A percentile compares a stretch with the other conserved stretches of the same genome.
phyloP scores from a whole-genome alignment of 208 protist species.

The Trypanosoma scelopori region DNA sequence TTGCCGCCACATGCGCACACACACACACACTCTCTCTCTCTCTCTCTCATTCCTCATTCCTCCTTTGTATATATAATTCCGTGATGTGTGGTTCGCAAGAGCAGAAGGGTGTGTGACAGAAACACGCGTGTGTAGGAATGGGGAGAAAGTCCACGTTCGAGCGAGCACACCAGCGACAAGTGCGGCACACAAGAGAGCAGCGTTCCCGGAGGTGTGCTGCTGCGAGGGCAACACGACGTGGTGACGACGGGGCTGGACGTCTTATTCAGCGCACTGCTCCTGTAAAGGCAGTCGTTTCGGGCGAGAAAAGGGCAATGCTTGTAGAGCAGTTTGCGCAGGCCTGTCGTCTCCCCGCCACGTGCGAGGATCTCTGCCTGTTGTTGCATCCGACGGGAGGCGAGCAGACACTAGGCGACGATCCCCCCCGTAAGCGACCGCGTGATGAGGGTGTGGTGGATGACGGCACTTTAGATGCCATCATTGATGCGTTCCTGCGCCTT shows the following conservation, averaged over 20 bases:
- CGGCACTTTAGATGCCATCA: conserved; percentile 39
- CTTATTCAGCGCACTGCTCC: conserved; percentile 54
- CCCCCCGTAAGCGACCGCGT: conserved; percentile 43
- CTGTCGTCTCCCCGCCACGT: conserved; percentile 63
- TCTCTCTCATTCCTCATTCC: no score
- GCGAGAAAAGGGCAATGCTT: conserved; percentile 55
- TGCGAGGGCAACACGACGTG: conserved; percentile 62
- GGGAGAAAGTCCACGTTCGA: conserved; percentile 65
- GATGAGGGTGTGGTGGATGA: conserved; percentile 19
- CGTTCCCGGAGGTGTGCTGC: conserved; percentile 51
- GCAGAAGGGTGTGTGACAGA: neutral
- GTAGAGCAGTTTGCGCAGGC: conserved; percentile 75
- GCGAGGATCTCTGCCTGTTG: conserved; percentile 65
- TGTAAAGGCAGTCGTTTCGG: conserved; percentile 36
- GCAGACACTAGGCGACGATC: conserved; percentile 12
- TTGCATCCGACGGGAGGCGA: conserved; percentile 49
- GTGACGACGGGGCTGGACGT: conserved; percentile 45
- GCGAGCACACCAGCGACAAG: conserved; percentile 53
- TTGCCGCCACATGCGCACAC: no score
- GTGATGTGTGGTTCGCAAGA: neutral
- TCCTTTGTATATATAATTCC: neutral
- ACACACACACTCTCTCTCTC: conserved; percentile 1
- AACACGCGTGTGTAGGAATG: conserved; percentile 34
- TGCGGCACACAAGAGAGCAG: conserved; percentile 53
- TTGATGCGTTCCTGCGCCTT: conserved; percentile 52